Conservation (phyloP, 768 basidiomycete genomes). For the Russula emetica region DNA sequence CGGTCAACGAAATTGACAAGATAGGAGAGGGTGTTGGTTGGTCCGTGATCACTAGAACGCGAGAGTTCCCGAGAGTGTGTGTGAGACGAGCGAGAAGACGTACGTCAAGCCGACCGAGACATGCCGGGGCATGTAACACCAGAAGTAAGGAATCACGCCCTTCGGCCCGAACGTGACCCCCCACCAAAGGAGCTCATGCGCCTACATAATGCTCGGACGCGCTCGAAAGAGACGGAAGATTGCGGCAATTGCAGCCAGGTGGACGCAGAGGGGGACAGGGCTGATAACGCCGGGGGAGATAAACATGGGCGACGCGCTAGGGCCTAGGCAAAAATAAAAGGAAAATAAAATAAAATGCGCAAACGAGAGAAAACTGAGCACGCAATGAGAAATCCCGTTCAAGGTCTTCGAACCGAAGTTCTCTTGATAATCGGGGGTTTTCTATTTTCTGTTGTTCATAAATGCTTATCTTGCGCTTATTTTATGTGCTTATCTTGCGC, state of each 20-base stretch:
- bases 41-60: background rate
- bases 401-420: background rate
- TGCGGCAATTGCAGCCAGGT: background rate
- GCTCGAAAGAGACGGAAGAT: background rate
- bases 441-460: no score
- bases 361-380: background rate
- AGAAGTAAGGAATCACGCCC: background rate
- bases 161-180: conserved; percentile 7
- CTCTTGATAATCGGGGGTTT: no score
- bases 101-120: background rate
- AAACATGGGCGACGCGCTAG: background rate
- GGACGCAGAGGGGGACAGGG: background rate
- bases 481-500: background rate
- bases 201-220: background rate
- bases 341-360: background rate
- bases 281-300: background rate
- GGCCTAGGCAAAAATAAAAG: background rate
- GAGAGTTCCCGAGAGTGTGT: background rate
- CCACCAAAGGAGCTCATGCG: background rate
- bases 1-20: background rate
- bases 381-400: background rate
- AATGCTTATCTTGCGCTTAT: background rate
- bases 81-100: background rate
- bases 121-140: conserved; percentile 7
- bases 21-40: background rate